Evolutionary conservation across 2,329 filamentous ascomycete genomes (phyloP), one percentile per base, ranked within the genome.

Genomic region (Ascocoryne sarcoides): DNA sequence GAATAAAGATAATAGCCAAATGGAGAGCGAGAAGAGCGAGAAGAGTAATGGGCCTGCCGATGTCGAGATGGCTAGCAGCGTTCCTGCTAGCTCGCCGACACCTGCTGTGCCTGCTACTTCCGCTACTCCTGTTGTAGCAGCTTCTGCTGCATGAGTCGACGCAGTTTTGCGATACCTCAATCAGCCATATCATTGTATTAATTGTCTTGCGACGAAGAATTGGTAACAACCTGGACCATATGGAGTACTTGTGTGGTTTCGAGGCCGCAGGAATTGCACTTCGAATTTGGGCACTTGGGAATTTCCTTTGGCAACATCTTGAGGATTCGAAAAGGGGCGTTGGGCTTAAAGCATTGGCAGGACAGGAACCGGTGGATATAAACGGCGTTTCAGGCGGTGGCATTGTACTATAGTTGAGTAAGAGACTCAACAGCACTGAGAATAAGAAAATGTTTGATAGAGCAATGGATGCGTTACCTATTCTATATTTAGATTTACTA

Each of bases 1-100:
- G 59, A 77, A 78, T 57, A 75, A 77, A 54, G 75, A 76, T 49
- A 81, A 82, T 36, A 60, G 52, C 38, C 65, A 67, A 30, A 67
- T 73, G 35, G 71, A 71, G 53, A 76, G 56, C 20, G 72, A 72
- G 51, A 68, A 72, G 62, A 78, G 55, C 19, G 73, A 73, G 51
- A 69, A 73, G 62, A 79, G 75, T 52, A 68, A 71, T 60, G 77
- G 71, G 50, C 75, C 68, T 15, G 61, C 77, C 37, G 67, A 70
- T 23, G 75, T 75, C 52, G 77, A 81, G 48, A 75, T 72, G 64
- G 79, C 73, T 53, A 71, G 69, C 40, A 47, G 49, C 34, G 41
- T 50, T 21, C 36, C 45, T 14, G 52, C 67, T 14, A 73, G 69
- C 52, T 74, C 74, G 31, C 74, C 75, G 23, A 58, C 65, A 47